Evolutionary conservation across 805 yeast genomes (phyloP).

Genomic region (Teunomyces barrocoloradensis): DNA sequence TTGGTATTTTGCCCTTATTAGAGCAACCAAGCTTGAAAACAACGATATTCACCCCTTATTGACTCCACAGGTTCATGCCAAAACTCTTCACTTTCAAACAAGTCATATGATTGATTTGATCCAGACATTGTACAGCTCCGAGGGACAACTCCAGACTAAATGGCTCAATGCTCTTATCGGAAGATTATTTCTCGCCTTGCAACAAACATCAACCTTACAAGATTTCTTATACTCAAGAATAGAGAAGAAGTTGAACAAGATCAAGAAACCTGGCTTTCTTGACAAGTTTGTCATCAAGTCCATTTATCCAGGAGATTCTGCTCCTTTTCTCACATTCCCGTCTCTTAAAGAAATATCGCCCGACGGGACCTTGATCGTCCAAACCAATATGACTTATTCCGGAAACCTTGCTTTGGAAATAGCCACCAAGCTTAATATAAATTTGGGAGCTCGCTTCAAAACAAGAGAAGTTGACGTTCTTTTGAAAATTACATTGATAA

Average conservation of each 20-base stretch:
- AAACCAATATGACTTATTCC: constrained; percentile 60
- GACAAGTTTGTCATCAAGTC: constrained; percentile 76
- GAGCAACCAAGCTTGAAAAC: constrained; percentile 49
- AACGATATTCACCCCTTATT: constrained; percentile 10
- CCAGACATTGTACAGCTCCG: constrained; percentile 75
- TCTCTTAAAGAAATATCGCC: constrained; percentile 66
- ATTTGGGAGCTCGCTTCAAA: constrained; percentile 71
- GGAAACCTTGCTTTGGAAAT: constrained; percentile 78
- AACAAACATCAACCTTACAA: constrained; percentile 67
- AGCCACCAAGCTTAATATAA: constrained; percentile 75
- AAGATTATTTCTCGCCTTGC: constrained; percentile 72
- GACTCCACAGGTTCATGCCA: constrained; percentile 62
- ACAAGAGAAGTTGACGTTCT: constrained; percentile 74
- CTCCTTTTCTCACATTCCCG: constrained; percentile 79
- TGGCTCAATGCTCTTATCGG: constrained; percentile 93
- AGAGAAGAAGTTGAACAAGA: constrained; percentile 69
- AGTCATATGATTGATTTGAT: constrained; percentile 70
- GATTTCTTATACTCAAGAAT: constrained; percentile 56
- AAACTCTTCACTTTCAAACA: constrained; percentile 69
- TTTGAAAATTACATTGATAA: constrained; percentile 64
- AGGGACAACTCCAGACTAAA: constrained; percentile 76
- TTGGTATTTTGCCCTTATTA: constrained; percentile 83
- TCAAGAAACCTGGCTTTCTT: constrained; percentile 82
- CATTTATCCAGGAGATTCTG: constrained; percentile 72
- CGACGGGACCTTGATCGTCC: constrained; percentile 70